These are phyloP conservation scores for Sambucus nigra DNA, from an alignment of 129 eudicot genomes.

Conservation along the genomic window DNA sequence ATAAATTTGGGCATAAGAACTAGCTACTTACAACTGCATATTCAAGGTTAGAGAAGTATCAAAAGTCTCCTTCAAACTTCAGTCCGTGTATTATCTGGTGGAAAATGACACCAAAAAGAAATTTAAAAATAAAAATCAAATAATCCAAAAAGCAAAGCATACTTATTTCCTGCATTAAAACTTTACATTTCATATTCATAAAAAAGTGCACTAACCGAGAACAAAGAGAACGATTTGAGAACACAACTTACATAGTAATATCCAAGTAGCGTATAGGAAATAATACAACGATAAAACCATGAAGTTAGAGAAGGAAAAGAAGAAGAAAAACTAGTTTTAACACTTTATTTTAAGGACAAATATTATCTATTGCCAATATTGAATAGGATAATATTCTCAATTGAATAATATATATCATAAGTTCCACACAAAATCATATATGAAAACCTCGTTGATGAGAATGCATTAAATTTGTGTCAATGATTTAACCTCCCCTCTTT, in stretches of 20 bases:
- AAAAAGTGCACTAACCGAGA: conserved; percentile 45
- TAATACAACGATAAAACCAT: conserved; percentile 7
- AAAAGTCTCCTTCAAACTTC: conserved; percentile 62
- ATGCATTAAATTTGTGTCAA: no score
- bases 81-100: conserved; percentile 54
- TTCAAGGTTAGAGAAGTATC: conserved; percentile 76
- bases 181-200: neutral
- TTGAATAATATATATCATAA: no score
- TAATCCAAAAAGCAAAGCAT: neutral
- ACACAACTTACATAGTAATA: conserved; percentile 85
- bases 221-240: conserved; percentile 65
- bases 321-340: neutral
- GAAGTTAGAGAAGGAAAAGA: no score
- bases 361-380: conserved; percentile 93
- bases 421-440: no score
- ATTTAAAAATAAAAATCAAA: conserved; percentile 5
- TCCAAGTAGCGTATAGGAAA: conserved; percentile 84
- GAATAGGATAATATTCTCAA: no score
- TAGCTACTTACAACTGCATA: conserved; percentile 70
- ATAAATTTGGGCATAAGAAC: neutral
- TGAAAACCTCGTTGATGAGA: no score
- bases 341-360: conserved; percentile 2
- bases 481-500: no score
- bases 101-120: neutral
- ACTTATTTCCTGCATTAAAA: neutral